Evolutionary conservation across 495 filamentous ascomycete species (phyloP).

Genomic region (Podospora tetraspora): DNA sequence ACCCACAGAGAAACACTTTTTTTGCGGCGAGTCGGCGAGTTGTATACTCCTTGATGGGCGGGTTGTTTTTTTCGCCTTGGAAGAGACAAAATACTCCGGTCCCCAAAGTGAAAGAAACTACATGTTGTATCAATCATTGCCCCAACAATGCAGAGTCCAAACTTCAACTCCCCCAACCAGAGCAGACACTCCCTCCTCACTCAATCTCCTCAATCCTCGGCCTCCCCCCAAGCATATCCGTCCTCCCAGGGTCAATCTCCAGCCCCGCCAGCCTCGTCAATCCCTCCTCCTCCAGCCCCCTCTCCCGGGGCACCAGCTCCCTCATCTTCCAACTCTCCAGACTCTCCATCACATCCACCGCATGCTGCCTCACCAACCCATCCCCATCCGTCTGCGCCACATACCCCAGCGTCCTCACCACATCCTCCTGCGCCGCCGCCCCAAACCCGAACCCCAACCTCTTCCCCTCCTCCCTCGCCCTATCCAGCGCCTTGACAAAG

Average conservation of each 20-base stretch:
- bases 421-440: slow-evolving; percentile 53
- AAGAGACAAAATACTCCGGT: background rate
- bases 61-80: background rate
- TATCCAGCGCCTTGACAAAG: slow-evolving; percentile 60
- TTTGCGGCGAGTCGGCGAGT: background rate
- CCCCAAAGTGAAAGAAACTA: background rate
- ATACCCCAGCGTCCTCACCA: slow-evolving; percentile 59
- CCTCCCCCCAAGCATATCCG: slow-evolving; percentile 11
- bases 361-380: slow-evolving; percentile 66
- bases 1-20: too few relatives aligned
- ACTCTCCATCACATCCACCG: slow-evolving; percentile 63
- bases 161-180: too few relatives aligned
- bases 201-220: slow-evolving; percentile 48
- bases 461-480: slow-evolving; percentile 46
- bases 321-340: slow-evolving; percentile 65
- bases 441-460: slow-evolving; percentile 59
- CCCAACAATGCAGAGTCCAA: background rate
- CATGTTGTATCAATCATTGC: background rate
- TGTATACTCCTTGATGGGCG: background rate
- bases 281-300: slow-evolving; percentile 11
- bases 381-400: slow-evolving; percentile 66
- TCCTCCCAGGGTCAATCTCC: slow-evolving; percentile 29
- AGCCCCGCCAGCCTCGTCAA: slow-evolving; percentile 42
- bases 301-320: slow-evolving; percentile 33
- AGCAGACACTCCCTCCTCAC: slow-evolving; percentile 11